These are phyloP conservation scores for Claviceps cyperi DNA, from an alignment of 2,329 filamentous ascomycete species.

Conservation along the genomic window DNA sequence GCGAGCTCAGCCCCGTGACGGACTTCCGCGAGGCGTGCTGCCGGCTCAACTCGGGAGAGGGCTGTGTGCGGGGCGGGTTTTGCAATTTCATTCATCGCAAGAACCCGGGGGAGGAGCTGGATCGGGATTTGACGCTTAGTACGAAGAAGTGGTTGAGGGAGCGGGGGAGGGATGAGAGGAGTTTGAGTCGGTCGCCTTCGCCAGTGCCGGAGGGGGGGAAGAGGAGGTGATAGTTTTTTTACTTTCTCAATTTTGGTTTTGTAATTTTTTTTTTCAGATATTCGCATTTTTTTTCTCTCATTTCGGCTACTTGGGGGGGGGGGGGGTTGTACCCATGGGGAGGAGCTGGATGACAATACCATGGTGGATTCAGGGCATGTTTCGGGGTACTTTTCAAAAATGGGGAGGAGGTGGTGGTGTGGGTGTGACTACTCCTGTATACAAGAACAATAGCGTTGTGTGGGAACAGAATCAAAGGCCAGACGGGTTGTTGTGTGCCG, in stretches of 20 bases:
- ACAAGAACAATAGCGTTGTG: too few relatives aligned
- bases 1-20: conserved; percentile 90
- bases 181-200: conserved; percentile 67
- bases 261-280: not conserved
- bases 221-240: conserved; percentile 30
- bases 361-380: too few relatives aligned
- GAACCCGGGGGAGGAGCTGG: conserved; percentile 78
- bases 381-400: too few relatives aligned
- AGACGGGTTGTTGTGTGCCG: too few relatives aligned
- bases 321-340: too few relatives aligned
- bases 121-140: conserved; percentile 69
- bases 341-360: too few relatives aligned
- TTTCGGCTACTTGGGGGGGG: not conserved
- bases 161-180: conserved; percentile 72
- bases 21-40: conserved; percentile 98
- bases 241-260: not conserved
- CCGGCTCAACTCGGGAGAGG: conserved; percentile 83
- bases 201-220: conserved; percentile 75
- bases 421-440: too few relatives aligned
- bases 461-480: too few relatives aligned
- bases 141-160: conserved; percentile 95
- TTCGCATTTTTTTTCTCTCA: not conserved
- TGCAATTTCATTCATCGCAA: conserved; percentile 99
- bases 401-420: too few relatives aligned
- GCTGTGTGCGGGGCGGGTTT: conserved; percentile 89